Evolutionary conservation across 2,329 filamentous ascomycete genomes (phyloP), one percentile per base, ranked within the genome.

Genomic region (Shiraia bambusicola): DNA sequence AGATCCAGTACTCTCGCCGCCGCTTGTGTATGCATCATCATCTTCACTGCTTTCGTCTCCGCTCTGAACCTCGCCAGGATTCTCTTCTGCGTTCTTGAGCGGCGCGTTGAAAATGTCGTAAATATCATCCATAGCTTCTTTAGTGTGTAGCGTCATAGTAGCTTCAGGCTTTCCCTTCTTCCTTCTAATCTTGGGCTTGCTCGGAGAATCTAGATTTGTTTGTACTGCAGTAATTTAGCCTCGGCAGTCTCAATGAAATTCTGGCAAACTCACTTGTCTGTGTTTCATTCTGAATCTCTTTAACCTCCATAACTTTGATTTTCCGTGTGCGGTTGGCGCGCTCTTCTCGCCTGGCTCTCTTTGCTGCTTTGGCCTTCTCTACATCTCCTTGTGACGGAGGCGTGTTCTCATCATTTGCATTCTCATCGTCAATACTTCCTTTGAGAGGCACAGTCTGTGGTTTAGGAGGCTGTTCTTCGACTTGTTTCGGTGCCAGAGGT

Each of bases 141-240:
- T 88, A 10, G 93, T 98, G 63, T 97, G 90, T 52, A 98, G 81
- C 1, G 93, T 98, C 91, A 98, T 96, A 2, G 93, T 98, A n/a
- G 91, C 88, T 68, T 97, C 92, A 26, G 49, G 51, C 9, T 77
- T 77, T 37, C 83, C 84, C 66, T 87, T 93, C 67, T 88, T 88
- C 76, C 84, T 86, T 41, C 59, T 56, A 40, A 92, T 78, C 68
- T 94, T 97, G 7, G 57, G 53, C 3, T 83, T 83, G n/a, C 84
- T 81, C 0, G 91, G 92, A 2, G 92, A 96, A 59, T 93, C 88
- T 40, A 97, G 75, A 57, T 96, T 96, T 42, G 90, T 86, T 76
- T 95, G 93, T 69, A 97, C 89, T 93, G 54, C 47, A 4, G 6
- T 12, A 17, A 29, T 34, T 68, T 19, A 68, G 61, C 36, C 34